A percentile compares a stretch with the other conserved stretches of the same genome.
Conservation (phyloP, 495 filamentous ascomycete genomes). For the Trichoderma erinaceum region DNA sequence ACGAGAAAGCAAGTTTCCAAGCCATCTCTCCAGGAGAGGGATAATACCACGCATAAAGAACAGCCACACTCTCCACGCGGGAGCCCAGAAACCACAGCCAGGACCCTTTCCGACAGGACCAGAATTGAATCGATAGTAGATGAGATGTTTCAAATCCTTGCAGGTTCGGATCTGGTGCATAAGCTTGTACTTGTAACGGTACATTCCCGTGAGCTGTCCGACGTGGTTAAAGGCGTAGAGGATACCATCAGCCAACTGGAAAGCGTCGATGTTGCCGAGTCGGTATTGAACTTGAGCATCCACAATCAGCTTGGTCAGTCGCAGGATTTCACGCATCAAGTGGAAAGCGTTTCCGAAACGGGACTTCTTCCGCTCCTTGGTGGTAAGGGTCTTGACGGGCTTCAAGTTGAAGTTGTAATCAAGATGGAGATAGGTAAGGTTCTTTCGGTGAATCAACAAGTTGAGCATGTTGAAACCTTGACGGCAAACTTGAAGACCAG, state of each 20-base stretch:
- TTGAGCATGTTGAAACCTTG: slow-evolving; percentile 99
- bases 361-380: slow-evolving; percentile 99
- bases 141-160: slow-evolving; percentile 98
- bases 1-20: slow-evolving; percentile 91
- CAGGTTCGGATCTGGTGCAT: slow-evolving; percentile 99
- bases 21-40: slow-evolving; percentile 92
- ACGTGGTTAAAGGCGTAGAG: slow-evolving; percentile 99
- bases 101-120: slow-evolving; percentile 97
- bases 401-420: slow-evolving; percentile 99
- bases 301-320: slow-evolving; percentile 94
- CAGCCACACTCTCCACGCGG: slow-evolving; percentile 98
- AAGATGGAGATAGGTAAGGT: slow-evolving; percentile 95
- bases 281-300: slow-evolving; percentile 98
- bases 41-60: slow-evolving; percentile 99
- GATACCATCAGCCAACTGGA: slow-evolving; percentile 97
- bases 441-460: slow-evolving; percentile 95
- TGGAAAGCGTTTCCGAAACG: slow-evolving; percentile 99
- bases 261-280: slow-evolving; percentile 96
- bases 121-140: slow-evolving; percentile 99
- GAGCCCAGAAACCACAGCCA: slow-evolving; percentile 98
- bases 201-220: slow-evolving; percentile 98
- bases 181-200: slow-evolving; percentile 99
- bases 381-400: slow-evolving; percentile 96
- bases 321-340: slow-evolving; percentile 97
- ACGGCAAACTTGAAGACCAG: slow-evolving; percentile 93